phyloP scores from a whole-genome alignment of 1,284 basidiomycete genomes.

The Inonotus obliquus region DNA sequence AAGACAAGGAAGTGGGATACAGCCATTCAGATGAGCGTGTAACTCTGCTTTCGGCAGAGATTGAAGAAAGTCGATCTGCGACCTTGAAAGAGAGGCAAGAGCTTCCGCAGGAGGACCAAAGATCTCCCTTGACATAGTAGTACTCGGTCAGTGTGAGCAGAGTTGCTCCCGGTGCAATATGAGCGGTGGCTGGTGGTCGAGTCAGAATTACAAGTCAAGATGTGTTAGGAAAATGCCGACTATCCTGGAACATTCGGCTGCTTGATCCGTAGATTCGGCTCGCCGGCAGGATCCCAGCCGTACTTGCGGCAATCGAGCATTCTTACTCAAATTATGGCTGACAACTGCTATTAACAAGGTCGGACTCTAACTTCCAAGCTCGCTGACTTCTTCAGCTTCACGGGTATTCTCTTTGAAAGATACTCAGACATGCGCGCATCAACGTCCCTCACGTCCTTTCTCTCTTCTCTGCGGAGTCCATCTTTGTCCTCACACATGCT shows the following conservation, averaged over 20 bases:
- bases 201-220: background rate
- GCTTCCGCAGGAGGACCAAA: constrained; percentile 15
- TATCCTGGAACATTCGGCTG: too few species aligned
- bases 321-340: too few species aligned
- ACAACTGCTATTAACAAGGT: too few species aligned
- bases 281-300: too few species aligned
- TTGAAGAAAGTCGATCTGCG: constrained; percentile 55
- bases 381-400: too few species aligned
- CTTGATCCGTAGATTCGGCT: too few species aligned
- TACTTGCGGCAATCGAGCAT: too few species aligned
- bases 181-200: background rate
- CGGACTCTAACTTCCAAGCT: too few species aligned
- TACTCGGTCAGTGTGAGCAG: background rate
- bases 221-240: background rate
- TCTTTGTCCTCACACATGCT: background rate
- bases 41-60: constrained; percentile 72
- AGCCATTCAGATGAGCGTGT: constrained; percentile 81
- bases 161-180: background rate
- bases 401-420: too few species aligned
- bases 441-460: constrained; percentile 10
- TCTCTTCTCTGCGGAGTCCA: constrained; percentile 8
- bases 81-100: constrained; percentile 37
- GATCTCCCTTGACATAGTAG: constrained; percentile 8
- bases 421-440: constrained; percentile 10
- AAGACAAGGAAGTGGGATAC: constrained; percentile 64